phyloP scores from a whole-genome alignment of 2,329 filamentous ascomycete genomes.

The Xenoacremonium recifei region DNA sequence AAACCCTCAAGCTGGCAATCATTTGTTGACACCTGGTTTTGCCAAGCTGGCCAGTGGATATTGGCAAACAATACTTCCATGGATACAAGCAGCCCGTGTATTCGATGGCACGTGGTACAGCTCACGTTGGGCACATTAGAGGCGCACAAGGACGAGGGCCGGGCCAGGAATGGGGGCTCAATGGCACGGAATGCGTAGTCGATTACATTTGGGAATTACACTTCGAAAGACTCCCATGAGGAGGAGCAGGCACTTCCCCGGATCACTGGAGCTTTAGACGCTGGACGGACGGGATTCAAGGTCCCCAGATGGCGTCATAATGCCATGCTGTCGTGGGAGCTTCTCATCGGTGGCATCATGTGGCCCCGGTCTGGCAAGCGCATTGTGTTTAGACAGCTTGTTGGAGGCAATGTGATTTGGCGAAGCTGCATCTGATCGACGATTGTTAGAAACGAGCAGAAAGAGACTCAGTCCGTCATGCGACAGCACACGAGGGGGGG shows the following conservation, averaged over 20 bases:
- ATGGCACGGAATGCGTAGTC: not conserved
- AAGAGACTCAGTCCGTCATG: too few species aligned
- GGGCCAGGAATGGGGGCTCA: not conserved
- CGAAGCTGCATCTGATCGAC: slow-evolving; percentile 11
- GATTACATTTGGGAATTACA: slow-evolving; percentile 9
- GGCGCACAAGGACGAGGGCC: too few species aligned
- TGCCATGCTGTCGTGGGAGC: slow-evolving; percentile 7
- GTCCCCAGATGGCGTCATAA: slow-evolving; percentile 29
- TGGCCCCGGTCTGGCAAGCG: slow-evolving; percentile 2
- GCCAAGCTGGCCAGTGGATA: too few species aligned
- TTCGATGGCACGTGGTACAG: too few species aligned
- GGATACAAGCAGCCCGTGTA: too few species aligned
- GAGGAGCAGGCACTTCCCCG: slow-evolving; percentile 5
- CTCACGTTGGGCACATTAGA: too few species aligned
- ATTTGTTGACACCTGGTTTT: too few species aligned
- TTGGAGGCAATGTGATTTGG: slow-evolving; percentile 19
- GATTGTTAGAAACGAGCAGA: slow-evolving; percentile 16
- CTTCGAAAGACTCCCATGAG: not conserved
- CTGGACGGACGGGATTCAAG: slow-evolving; percentile 5
- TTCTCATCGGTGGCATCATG: slow-evolving; percentile 17
- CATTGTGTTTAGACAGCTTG: slow-evolving; percentile 1
- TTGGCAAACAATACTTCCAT: too few species aligned
- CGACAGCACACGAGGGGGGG: too few species aligned
- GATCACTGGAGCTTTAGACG: slow-evolving; percentile 11
- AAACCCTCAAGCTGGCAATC: too few species aligned